phyloP scores from a whole-genome alignment of 2,329 filamentous ascomycete species.

The Chrysoporthe puriensis region DNA sequence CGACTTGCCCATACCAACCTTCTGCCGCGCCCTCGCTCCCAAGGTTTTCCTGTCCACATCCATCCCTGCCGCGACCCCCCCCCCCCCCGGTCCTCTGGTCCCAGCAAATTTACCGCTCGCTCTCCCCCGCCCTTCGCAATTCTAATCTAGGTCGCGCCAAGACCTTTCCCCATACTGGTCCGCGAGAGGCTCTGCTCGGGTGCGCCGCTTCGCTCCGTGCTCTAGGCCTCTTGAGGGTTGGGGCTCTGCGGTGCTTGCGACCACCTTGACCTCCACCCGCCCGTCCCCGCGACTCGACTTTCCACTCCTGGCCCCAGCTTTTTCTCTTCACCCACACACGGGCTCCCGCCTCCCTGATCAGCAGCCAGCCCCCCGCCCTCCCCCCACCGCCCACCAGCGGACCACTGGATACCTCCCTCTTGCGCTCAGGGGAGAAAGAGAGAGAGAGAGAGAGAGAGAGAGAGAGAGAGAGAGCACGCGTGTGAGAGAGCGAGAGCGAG shows the following conservation, averaged over 20 bases:
- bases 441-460: no score
- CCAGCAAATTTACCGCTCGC: slow-evolving; percentile 26
- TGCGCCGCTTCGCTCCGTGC: slow-evolving; percentile 26
- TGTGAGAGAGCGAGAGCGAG: no score
- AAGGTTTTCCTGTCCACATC: slow-evolving; percentile 5
- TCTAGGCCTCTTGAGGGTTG: slow-evolving; percentile 19
- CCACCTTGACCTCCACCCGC: slow-evolving; percentile 28
- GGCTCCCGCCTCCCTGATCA: not conserved
- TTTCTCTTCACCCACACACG: slow-evolving; percentile 4
- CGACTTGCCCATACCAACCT: not conserved
- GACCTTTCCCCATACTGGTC: slow-evolving; percentile 29
- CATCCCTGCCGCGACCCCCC: slow-evolving; percentile 27
- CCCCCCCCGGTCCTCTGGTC: slow-evolving; percentile 6
- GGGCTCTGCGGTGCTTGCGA: slow-evolving; percentile 28
- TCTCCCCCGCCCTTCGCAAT: slow-evolving; percentile 26
- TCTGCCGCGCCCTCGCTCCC: slow-evolving; percentile 8
- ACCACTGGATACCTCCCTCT: not conserved
- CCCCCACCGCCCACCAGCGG: not conserved
- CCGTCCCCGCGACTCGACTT: slow-evolving; percentile 19
- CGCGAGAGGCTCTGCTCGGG: slow-evolving; percentile 24
- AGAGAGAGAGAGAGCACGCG: no score
- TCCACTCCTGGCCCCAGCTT: slow-evolving; percentile 1
- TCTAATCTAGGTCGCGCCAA: slow-evolving; percentile 28
- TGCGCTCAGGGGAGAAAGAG: not conserved
- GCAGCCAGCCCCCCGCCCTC: no score